Evolutionary conservation across 352 stramenopile genomes (phyloP).

Genomic region (Phytophthora pluvialis): DNA sequence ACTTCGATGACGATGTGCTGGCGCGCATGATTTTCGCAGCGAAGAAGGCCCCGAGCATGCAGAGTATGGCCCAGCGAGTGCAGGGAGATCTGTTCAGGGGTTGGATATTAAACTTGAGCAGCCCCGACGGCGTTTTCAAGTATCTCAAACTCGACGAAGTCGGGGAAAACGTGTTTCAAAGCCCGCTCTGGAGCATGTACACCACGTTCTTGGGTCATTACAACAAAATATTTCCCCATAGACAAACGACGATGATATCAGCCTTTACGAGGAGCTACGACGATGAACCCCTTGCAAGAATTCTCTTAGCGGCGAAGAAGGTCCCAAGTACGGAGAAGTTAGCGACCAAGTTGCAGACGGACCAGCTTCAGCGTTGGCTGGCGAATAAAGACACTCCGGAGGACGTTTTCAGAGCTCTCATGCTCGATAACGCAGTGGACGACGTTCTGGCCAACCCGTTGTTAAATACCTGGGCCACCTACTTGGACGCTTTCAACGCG

Average conservation of each 20-base stretch:
- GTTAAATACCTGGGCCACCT: slow-evolving; percentile 1
- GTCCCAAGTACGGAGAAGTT: slow-evolving; percentile 4
- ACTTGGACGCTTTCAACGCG: slow-evolving; percentile 2
- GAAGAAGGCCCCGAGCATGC: not conserved
- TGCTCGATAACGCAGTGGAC: not conserved
- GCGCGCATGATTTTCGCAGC: not conserved
- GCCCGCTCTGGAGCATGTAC: not conserved
- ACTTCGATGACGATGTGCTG: slow-evolving; percentile 4
- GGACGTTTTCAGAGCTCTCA: not conserved
- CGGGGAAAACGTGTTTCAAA: not conserved
- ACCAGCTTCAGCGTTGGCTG: slow-evolving; percentile 1
- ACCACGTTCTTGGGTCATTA: not conserved
- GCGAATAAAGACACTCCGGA: not conserved
- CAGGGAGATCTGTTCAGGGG: slow-evolving; percentile 3
- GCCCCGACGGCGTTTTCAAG: slow-evolving; percentile 1
- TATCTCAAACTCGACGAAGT: slow-evolving; percentile 2
- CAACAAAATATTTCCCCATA: not conserved
- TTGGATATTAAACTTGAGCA: not conserved
- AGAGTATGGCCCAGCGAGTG: not conserved
- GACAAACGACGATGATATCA: slow-evolving; percentile 3
- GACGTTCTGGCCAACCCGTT: slow-evolving; percentile 3
- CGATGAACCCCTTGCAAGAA: not conserved
- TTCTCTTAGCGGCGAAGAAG: slow-evolving; percentile 3
- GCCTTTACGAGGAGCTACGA: slow-evolving; percentile 2
- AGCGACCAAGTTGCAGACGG: slow-evolving; percentile 5